Base-by-base conservation (phyloP, 1,284 basidiomycete species). In the Sporisorium iseilematis-ciliati region DNA sequence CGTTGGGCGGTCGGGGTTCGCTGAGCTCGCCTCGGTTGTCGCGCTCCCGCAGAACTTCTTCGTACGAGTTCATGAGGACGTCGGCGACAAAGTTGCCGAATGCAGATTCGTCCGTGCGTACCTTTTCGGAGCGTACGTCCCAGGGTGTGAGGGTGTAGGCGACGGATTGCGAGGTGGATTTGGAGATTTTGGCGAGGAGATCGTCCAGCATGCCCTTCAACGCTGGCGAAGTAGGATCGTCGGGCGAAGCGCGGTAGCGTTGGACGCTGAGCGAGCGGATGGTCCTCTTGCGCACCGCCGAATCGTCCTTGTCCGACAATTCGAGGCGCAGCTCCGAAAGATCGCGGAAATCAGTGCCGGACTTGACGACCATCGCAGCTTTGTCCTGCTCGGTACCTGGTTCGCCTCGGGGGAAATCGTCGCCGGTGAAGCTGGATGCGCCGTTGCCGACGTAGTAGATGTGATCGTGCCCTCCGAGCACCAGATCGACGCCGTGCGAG, bases 401-500 rank as follows among this genome's bases (percentile, higher is more conserved):
- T 50, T 77, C 73, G 14, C 89, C 88, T 6, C 87, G 84, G 0
- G 87, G 86, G 20, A 89, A 85, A 65, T 92, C 89, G 66, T 90
- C 92, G 42, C 89, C 90, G 29, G 93, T 89, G 92, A 92, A 96
- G 3, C 86, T 83, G 20, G 88, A 88, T 1, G 91, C 89, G 4
- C 93, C 94, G 79, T 89, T 91, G 12, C 92, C 91, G 51, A 92
- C 90, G 85, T 91, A 93, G 87, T 94, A 94, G 6, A 92, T 87
- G 77, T 97, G 94, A 81, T 97, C 94, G 77, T 97, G 94, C 0
- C 94, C 94, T 4, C 94, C 94, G 7, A 96, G 89, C 48, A 97
- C 86, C 20, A 96, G 86, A 81, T 97, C 94, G 0, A 91, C 91
- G 7, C 94, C 94, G 72, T 97, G 93, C 42, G 87, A 84, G 51